Evolutionary conservation across 768 basidiomycete genomes (phyloP), one percentile per base, ranked within the genome.

Genomic region (Serendipita indica): DNA sequence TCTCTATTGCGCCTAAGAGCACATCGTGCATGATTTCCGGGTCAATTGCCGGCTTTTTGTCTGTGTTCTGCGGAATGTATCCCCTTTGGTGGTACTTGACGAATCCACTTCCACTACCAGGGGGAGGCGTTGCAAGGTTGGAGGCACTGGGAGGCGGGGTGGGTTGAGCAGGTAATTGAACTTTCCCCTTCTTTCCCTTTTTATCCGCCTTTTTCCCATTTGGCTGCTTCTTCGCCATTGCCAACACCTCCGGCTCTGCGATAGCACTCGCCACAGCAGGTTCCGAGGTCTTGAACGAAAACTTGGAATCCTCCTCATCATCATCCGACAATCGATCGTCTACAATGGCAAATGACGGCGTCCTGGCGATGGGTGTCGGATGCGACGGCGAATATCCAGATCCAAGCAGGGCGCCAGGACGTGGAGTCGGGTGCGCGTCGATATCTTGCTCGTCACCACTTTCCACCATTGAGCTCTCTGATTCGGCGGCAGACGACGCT

Each of bases 81-180:
- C 49, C 49, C 49, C 32, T 37, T 20, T 37, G 57, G 20, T 58
- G 34, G 34, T 35, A 60, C 59, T 13, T 68, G 63, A 45, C 64
- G 65, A 2, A 58, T 57, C 3, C 62, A n/a, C n/a, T n/a, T n/a
- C n/a, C n/a, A n/a, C n/a, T n/a, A 56, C 18, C 70, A 64, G 33
- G 69, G 57, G 33, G 68, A 60, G 59, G 67, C 27, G n/a, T 69
- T 63, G 6, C 67, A 66, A 28, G 62, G 61, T 25, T 64, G 67
- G 12, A 59, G 57, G 20, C n/a, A n/a, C n/a, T n/a, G n/a, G n/a
- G n/a, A n/a, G n/a, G n/a, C n/a, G n/a, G n/a, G n/a, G n/a, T n/a
- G n/a, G n/a, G n/a, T 62, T 64, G 33, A 66, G 18, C 18, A 18
- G 49, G n/a, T 22, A 28, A 18, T 30, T 18, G n/a, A 25, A 7